phyloP scores from a whole-genome alignment of 176 grass and related monocot species.

The Puccinellia tenuiflora region DNA sequence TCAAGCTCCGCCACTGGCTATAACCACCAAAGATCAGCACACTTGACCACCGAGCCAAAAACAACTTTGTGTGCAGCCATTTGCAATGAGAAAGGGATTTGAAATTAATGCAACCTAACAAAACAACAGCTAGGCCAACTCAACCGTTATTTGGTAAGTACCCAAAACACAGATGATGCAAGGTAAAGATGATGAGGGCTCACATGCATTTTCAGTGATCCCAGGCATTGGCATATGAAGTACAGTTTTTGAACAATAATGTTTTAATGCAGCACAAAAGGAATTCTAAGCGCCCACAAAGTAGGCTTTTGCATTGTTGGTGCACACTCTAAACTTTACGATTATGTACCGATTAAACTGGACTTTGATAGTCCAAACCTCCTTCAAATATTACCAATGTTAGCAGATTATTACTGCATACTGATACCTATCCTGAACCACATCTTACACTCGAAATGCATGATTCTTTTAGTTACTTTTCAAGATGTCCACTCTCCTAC shows the following conservation, averaged over 20 bases:
- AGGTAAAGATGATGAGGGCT: constrained; percentile 5
- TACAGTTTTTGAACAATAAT: background rate
- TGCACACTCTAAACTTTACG: background rate
- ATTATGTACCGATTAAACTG: background rate
- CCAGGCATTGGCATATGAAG: background rate
- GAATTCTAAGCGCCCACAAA: background rate
- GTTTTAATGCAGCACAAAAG: background rate
- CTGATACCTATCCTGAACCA: background rate
- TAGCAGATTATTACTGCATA: background rate
- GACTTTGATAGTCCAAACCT: background rate
- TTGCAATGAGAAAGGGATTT: background rate
- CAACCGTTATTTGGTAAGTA: background rate
- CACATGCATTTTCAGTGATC: background rate
- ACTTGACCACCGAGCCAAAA: background rate
- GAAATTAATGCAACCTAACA: background rate
- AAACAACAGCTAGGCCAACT: background rate
- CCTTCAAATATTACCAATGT: background rate
- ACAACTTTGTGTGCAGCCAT: background rate
- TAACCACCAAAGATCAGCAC: constrained; percentile 12
- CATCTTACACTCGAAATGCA: background rate
- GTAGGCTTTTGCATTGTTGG: background rate
- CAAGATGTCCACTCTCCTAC: background rate
- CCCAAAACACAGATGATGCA: background rate
- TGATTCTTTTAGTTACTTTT: background rate
- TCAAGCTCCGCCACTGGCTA: too few relatives aligned